Evolutionary conservation across 164 flowering plant genomes (phyloP).

Genomic region (Houttuynia cordata): DNA sequence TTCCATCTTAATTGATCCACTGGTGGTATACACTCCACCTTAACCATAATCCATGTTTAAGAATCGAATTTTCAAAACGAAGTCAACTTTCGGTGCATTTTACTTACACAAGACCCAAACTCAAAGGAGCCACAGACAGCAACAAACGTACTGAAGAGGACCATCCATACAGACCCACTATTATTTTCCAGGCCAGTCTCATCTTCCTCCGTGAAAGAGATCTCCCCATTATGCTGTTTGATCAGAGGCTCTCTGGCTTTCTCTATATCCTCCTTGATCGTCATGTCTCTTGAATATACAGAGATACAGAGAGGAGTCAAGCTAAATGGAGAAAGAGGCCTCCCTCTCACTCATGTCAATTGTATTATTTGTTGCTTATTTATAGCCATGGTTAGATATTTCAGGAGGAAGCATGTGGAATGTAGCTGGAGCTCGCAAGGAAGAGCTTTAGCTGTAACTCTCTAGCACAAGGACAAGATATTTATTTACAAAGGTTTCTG

Average conservation of each 20-base stretch:
- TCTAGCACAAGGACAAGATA: neutral
- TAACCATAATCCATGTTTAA: too few species aligned
- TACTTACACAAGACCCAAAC: slow-evolving; percentile 62
- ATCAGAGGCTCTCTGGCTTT: neutral
- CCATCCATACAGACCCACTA: slow-evolving; percentile 32
- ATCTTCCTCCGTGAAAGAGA: neutral
- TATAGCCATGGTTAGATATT: neutral
- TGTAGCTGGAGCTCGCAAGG: neutral
- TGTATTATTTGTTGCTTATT: neutral
- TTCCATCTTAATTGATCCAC: too few species aligned
- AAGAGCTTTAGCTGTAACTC: neutral
- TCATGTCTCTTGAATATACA: neutral
- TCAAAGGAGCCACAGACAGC: slow-evolving; percentile 58
- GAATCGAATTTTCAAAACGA: too few species aligned
- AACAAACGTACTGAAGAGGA: slow-evolving; percentile 42
- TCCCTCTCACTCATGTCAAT: too few species aligned
- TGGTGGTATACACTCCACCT: too few species aligned
- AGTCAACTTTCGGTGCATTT: neutral
- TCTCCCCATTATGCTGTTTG: neutral
- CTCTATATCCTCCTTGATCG: neutral
- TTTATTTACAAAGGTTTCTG: neutral
- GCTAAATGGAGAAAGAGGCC: too few species aligned
- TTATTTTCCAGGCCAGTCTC: neutral
- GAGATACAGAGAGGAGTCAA: too few species aligned
- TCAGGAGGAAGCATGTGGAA: neutral